These are phyloP conservation scores for Populus hybrid DNA, from an alignment of 441 rosid genomes.

Conservation along the genomic window DNA sequence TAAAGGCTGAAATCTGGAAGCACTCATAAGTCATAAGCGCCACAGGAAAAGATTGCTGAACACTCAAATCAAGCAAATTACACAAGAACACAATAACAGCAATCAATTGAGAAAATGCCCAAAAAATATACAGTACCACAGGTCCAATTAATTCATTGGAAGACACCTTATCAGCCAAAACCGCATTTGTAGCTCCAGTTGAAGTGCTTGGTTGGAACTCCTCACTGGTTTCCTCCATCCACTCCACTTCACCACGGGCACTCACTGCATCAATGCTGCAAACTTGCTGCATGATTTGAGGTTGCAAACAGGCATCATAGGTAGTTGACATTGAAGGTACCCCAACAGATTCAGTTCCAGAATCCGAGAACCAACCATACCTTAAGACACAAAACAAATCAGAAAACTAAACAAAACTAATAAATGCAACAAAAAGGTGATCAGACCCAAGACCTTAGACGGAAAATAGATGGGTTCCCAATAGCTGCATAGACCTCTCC, in stretches of 20 bases:
- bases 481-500: constrained; percentile 25
- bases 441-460: constrained; percentile 55
- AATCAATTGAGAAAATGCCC: not conserved
- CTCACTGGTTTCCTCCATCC: constrained; percentile 25
- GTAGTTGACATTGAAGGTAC: constrained; percentile 35
- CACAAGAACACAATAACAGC: not conserved
- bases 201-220: constrained; percentile 23
- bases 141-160: constrained; percentile 31
- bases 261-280: constrained; percentile 12
- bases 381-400: constrained; percentile 35
- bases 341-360: constrained; percentile 23
- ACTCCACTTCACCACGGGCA: constrained; percentile 13
- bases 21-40: not conserved
- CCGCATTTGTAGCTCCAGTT: constrained; percentile 29
- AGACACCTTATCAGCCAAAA: constrained; percentile 29
- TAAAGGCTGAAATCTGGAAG: not conserved
- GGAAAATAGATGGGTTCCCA: constrained; percentile 70
- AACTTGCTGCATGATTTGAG: constrained; percentile 27
- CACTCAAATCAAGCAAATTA: not conserved
- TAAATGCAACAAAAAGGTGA: constrained; percentile 5
- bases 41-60: not conserved
- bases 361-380: constrained; percentile 71
- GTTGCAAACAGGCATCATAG: constrained; percentile 22
- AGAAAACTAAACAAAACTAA: constrained; percentile 11
- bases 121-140: constrained; percentile 33